phyloP scores from a whole-genome alignment of 2,329 filamentous ascomycete species.

The Ascochyta koolunga region DNA sequence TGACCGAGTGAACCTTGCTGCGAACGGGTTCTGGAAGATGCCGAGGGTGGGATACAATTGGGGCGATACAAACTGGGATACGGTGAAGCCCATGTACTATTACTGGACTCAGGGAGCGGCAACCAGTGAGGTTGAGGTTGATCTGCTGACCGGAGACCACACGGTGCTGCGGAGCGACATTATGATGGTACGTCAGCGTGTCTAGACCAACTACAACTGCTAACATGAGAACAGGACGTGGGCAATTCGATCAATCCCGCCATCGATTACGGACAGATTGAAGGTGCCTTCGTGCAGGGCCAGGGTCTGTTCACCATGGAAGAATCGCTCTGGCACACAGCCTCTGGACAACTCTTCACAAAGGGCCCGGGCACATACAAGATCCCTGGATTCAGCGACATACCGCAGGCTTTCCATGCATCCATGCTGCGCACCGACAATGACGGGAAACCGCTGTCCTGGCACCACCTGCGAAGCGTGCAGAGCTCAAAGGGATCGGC shows the following conservation, averaged over 20 bases:
- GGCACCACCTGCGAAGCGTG: slow-evolving; percentile 83
- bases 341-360: slow-evolving; percentile 69
- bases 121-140: slow-evolving; percentile 86
- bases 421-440: slow-evolving; percentile 73
- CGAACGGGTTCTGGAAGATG: slow-evolving; percentile 96
- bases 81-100: slow-evolving; percentile 77
- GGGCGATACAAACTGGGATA: slow-evolving; percentile 57
- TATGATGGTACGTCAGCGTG: slow-evolving; percentile 68
- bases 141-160: slow-evolving; percentile 90
- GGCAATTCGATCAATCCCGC: slow-evolving; percentile 78
- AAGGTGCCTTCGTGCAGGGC: slow-evolving; percentile 80
- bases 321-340: slow-evolving; percentile 68
- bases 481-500: slow-evolving; percentile 81
- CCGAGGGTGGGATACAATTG: slow-evolving; percentile 94
- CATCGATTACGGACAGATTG: slow-evolving; percentile 82
- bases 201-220: not conserved
- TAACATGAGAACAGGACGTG: slow-evolving; percentile 64
- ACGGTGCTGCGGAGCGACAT: slow-evolving; percentile 86
- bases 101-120: slow-evolving; percentile 92
- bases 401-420: slow-evolving; percentile 85
- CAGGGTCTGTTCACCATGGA: slow-evolving; percentile 80
- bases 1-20: slow-evolving; percentile 91
- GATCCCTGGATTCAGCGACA: slow-evolving; percentile 86
- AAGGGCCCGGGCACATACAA: slow-evolving; percentile 75
- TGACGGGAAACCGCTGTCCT: slow-evolving; percentile 61